Base-by-base conservation (phyloP, 371 early-diverging fungal genomes). In the Mucor saturninus region DNA sequence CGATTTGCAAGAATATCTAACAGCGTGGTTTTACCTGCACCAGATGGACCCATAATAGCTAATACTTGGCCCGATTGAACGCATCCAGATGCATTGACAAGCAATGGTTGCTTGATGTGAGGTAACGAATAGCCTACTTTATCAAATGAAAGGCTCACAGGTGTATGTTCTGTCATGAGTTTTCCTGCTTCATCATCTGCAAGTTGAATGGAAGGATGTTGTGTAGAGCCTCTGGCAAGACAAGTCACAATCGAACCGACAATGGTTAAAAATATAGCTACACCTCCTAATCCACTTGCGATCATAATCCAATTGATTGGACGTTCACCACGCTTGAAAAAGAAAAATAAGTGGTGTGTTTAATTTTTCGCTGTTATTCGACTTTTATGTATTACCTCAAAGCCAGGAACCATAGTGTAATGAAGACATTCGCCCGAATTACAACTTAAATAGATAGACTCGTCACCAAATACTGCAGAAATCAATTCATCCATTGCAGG, bases 401-500 rank as follows among this genome's bases (percentile, higher is more conserved):
- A 93, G 10, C 92, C 93, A 7, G 97, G 97, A 0, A 95, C 86
- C 77, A 93, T 90, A 7, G 90, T 89, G 62, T 91, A 91, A 73
- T 95, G 94, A 42, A 95, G 62, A 68, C 96, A 97, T 73, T 95
- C 95, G 45, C 93, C 92, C 14, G 86, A 85, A 30, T 73, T 69
- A 67, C 94, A 93, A 21, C 65, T 61, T 58, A 93, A 73, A 31
- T 83, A 86, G 63, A 93, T 92, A 6, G 86, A 85, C 11, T 83
- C 83, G 56, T 93, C 93, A 35, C 92, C 94, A 77, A 92, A 90
- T 11, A 93, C 79, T 2, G 78, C 72, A 8, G 77, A 70, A 35
- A 93, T 88, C 15, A 91, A 68, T 2, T 89, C 87, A 65, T 91
- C 88, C 82, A 93, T 87, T 0, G 83, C 84, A 15, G 89, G 87